These are phyloP conservation scores for Alliaria petiolata DNA, from an alignment of 345 rosid species.

Conservation along the genomic window DNA sequence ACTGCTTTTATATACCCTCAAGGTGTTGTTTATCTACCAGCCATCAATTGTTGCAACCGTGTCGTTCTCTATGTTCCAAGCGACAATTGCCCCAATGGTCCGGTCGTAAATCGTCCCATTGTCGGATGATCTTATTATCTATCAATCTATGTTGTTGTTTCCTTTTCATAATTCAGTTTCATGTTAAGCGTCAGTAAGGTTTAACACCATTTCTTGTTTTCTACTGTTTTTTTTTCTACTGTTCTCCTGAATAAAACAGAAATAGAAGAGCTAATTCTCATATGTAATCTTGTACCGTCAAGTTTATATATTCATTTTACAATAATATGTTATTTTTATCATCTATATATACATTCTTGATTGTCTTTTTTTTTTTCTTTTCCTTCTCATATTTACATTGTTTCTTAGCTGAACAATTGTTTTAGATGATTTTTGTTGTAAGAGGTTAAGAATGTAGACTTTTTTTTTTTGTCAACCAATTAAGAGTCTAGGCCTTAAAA, in stretches of 20 bases:
- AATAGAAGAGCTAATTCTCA: background rate
- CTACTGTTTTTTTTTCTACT: no score
- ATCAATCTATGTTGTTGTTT: background rate
- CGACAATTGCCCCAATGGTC: slow-evolving; percentile 20
- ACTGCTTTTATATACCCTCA: background rate
- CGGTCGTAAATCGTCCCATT: background rate
- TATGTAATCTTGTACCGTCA: background rate
- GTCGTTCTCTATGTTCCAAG: slow-evolving; percentile 8
- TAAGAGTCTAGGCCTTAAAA: no score
- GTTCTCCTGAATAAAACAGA: background rate
- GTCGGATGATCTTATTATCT: slow-evolving; percentile 1
- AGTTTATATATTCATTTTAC: background rate
- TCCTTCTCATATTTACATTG: no score
- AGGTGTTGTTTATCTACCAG: background rate
- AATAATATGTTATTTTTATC: no score
- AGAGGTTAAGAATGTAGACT: no score
- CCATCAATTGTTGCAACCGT: slow-evolving; percentile 22
- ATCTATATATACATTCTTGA: no score
- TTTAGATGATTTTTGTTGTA: no score
- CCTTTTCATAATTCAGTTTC: background rate
- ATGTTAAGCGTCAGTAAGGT: background rate
- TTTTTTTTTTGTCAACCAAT: no score
- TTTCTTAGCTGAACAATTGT: no score
- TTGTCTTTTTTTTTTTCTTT: no score
- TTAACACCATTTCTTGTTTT: background rate